These are phyloP conservation scores for Liquidambar formosana DNA, from an alignment of 164 flowering plant species.

Conservation along the genomic window DNA sequence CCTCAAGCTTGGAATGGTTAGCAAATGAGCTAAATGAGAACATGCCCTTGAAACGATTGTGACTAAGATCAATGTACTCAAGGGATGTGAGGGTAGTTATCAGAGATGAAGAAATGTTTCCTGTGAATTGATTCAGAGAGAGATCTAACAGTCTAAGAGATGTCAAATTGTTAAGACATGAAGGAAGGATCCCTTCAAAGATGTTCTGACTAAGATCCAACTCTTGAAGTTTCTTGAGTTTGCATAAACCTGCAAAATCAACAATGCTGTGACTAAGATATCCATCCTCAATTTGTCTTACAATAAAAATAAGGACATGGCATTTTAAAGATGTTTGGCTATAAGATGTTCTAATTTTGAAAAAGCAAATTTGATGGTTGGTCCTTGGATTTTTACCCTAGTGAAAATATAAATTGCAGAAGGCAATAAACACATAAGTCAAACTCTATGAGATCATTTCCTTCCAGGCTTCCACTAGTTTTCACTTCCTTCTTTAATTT, in stretches of 20 bases:
- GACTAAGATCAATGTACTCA: not conserved
- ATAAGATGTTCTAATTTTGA: too few relatives aligned
- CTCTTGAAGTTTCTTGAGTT: not conserved
- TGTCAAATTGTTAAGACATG: not conserved
- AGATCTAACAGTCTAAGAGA: not conserved
- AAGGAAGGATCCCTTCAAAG: not conserved
- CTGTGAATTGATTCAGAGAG: not conserved
- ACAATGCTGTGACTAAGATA: not conserved
- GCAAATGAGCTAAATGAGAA: not conserved
- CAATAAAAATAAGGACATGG: too few relatives aligned
- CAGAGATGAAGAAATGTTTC: constrained; percentile 5
- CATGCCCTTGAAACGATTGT: not conserved
- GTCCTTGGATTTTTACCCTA: too few relatives aligned
- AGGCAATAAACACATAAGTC: too few relatives aligned
- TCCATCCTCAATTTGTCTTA: too few relatives aligned
- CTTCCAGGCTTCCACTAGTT: too few relatives aligned
- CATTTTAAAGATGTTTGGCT: too few relatives aligned
- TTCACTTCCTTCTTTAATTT: too few relatives aligned
- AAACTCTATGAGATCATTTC: too few relatives aligned
- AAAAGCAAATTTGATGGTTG: too few relatives aligned
- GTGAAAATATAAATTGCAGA: too few relatives aligned
- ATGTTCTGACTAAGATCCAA: not conserved
- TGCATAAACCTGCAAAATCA: not conserved
- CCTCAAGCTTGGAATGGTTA: not conserved
- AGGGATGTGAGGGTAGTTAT: not conserved